Evolutionary conservation across 345 rosid species (phyloP), one percentile per base, ranked within the genome.

Genomic region (Ceriops zippeliana): DNA sequence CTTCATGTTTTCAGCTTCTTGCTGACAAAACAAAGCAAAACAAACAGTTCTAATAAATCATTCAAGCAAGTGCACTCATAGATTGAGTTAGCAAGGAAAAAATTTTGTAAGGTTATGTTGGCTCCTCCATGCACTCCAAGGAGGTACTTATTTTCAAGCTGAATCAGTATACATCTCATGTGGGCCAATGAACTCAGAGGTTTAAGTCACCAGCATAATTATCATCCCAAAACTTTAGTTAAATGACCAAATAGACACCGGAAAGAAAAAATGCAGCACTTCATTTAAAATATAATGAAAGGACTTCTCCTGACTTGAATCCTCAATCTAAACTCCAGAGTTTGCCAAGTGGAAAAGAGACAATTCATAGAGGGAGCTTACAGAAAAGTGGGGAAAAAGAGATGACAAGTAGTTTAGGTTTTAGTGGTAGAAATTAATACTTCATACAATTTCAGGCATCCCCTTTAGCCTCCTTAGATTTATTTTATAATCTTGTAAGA

Each of bases 1-100:
- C 79, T 78, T 89, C 78, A 87, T 61, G 46, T 73, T 83, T 77
- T 88, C 93, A 69, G 73, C 90, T 77, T 88, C 91, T 83, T 81
- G 81, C 97, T 90, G 83, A 69, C 28, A 76, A 72, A 63, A 65
- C 32, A 68, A 72, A 66, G 47, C 10, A 54, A 73, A 78, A 58
- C 11, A 59, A 47, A 68, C 22, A 24, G 1, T 7, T 28, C 19
- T n/a, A 54, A 51, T 63, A 32, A 80, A 70, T 27, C 22, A 53
- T 30, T 31, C 34, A 72, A 21, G 66, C 65, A 42, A 20, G 52
- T 9, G 69, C 65, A 26, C 30, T 27, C 4, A 32, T 64, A 65
- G 15, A 22, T 24, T 52, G 49, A 20, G 27, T 7, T 30, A 60
- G 38, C 22, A 59, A 72, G 21, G 56, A 57, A 34, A 66, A 2